Evolutionary conservation across 257 asterid species (phyloP), one percentile per base, ranked within the genome.

Genomic region (Rhazya stricta): DNA sequence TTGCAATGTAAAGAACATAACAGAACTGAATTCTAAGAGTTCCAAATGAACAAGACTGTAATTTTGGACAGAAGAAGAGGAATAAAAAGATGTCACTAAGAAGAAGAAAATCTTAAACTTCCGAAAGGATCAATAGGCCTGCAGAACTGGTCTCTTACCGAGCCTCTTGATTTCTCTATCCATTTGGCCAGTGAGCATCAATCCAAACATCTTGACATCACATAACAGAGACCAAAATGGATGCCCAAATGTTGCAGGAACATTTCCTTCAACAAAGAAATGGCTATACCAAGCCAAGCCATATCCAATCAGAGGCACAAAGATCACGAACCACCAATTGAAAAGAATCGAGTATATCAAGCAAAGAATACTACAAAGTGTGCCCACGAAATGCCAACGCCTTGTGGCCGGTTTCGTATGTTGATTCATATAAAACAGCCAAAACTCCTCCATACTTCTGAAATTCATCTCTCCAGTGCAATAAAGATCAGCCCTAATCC

Each of bases 101-200:
- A 57, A 57, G 34, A 27, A 29, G 67, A 18, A 63, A 63, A 36
- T 16, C 3, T 7, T 3, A 63, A 63, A 16, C n/a, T 36, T 1
- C 0, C 15, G 9, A 65, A 16, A 7, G 39, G 32, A 72, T 77
- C 75, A 93, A 77, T 89, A 89, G 16, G 86, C 86, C 76, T 89
- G 99, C 81, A 92, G 83, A 70, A 89, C 80, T 63, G 99, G 99
- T 88, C 98, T 91, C 83, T 95, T 92, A 1, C 99, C 99, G 46
- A 95, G 98, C 89, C 97, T 91, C 90, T 92, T 95, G 91, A 95
- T 95, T 85, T 95, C 99, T 69, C 88, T 85, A 80, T 95, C 99
- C 93, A 95, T 82, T 79, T 89, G 87, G 10, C 98, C 99, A 75
- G 93, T 92, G 53, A 95, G 88, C 97, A 95, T 95, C 79, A 95